A percentile compares a stretch with the other conserved stretches of the same genome.
Conservation (phyloP, 2,329 filamentous ascomycete genomes). For the Ophiostoma ulmi region DNA sequence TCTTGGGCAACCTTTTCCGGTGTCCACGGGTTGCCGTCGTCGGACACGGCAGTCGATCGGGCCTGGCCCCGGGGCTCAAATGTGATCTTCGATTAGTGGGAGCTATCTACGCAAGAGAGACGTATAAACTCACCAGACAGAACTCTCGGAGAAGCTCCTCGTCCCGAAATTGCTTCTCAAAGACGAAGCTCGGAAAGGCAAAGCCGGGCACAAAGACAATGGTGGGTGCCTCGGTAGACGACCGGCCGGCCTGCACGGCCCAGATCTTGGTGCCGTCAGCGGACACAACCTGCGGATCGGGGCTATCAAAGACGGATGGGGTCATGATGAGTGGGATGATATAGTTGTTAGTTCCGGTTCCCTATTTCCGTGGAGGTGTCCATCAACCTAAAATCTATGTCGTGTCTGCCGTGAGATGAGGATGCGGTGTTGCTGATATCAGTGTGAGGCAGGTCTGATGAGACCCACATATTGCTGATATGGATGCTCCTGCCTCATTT, state of each 20-base stretch:
- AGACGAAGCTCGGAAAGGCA: conserved; percentile 19
- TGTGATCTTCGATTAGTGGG: conserved; percentile 15
- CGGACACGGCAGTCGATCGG: conserved; percentile 17
- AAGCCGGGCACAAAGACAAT: conserved; percentile 25
- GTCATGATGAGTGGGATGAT: neutral
- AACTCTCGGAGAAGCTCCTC: conserved; percentile 20
- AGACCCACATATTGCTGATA: neutral
- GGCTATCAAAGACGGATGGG: conserved; percentile 19
- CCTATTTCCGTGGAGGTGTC: neutral
- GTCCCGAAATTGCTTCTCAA: conserved; percentile 24
- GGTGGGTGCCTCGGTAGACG: conserved; percentile 14
- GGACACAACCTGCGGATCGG: conserved; percentile 18
- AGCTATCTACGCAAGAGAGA: neutral
- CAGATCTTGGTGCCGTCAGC: conserved; percentile 25
- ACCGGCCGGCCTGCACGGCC: conserved; percentile 22
- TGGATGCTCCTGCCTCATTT: neutral
- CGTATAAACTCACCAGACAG: conserved; percentile 15
- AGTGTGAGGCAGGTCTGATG: neutral
- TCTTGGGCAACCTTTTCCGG: conserved; percentile 20
- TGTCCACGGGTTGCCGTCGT: conserved; percentile 1
- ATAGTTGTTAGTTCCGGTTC: neutral
- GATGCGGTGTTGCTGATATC: neutral
- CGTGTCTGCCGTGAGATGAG: neutral
- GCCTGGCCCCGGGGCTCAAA: conserved; percentile 25
- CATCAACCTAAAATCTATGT: neutral